Percentiles rank a stretch among this genome's conserved stretches.
These are phyloP conservation scores for Eustoma russellianum DNA, from an alignment of 257 asterid species.

Conservation along the genomic window DNA sequence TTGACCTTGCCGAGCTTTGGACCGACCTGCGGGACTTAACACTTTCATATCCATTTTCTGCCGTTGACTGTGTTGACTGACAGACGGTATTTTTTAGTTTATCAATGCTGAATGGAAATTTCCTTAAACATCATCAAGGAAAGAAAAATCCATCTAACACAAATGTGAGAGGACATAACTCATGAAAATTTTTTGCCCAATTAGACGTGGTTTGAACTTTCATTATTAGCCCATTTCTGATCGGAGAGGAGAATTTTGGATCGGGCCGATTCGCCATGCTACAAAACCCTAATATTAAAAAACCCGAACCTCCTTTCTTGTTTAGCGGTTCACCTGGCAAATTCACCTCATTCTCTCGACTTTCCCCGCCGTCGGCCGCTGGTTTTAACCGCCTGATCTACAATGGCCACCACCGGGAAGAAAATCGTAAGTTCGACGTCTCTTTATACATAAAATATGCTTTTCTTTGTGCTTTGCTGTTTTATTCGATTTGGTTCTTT, in stretches of 20 bases:
- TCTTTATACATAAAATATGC: neutral
- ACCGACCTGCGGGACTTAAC: too few relatives aligned
- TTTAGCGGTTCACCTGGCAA: neutral
- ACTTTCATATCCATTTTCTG: too few relatives aligned
- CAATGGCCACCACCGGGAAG: constrained; percentile 45
- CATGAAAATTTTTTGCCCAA: too few relatives aligned
- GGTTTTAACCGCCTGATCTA: neutral
- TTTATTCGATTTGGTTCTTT: neutral
- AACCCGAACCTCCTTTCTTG: constrained; percentile 18
- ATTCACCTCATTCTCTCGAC: neutral
- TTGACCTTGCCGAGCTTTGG: too few relatives aligned
- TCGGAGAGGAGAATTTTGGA: neutral
- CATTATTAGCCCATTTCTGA: constrained; percentile 5
- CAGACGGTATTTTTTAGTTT: too few relatives aligned
- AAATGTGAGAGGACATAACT: too few relatives aligned
- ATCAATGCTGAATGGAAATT: too few relatives aligned
- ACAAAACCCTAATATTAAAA: neutral
- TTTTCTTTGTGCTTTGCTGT: neutral
- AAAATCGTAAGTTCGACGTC: constrained; percentile 24
- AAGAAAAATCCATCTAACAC: too few relatives aligned
- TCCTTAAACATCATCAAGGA: too few relatives aligned
- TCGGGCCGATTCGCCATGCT: neutral
- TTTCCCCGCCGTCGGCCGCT: constrained; percentile 16
- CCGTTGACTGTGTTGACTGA: too few relatives aligned
- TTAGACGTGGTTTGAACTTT: too few relatives aligned